Base-by-base conservation (phyloP, 2,329 filamentous ascomycete genomes). In the Pseudogymnoascus sp. region DNA sequence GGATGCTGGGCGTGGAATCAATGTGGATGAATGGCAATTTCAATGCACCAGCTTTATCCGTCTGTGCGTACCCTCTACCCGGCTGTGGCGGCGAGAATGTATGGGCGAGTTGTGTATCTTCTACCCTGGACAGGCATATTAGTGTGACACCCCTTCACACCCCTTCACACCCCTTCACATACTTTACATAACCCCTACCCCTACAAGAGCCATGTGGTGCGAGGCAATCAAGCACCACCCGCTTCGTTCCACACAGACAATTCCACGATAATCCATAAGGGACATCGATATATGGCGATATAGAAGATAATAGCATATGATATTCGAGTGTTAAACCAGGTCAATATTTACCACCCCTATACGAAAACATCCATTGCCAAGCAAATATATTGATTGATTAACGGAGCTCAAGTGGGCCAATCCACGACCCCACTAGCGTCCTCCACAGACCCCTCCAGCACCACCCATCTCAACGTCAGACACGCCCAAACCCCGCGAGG, bases 331-430 rank as follows among this genome's bases (percentile, higher is more conserved):
- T 19, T 23, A 6, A 4, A 23, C 41, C 11, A 45, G 19, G 3
- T n/a, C 41, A 45, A 49, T 49, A 14, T 49, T 49, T 28, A 49
- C 23, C 22, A 25, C 22, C 42, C 42, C 22, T 49, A 25, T 28
- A 52, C 45, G 7, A 52, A 30, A 52, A 16, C 42, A 5, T 39
- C 42, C 45, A 52, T 52, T 14, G 45, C 45, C 45, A 52, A 52
- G 25, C 45, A 52, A 52, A 52, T 52, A 52, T 52, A 52, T 52
- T 52, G 45, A 52, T 52, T 52, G n/a, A n/a, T n/a, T n/a, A 30
- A 52, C 45, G 45, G 45, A 52, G 45, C 45, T 52, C 23, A 30
- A 16, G 45, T 52, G 45, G 45, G 25, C 45, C 45, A 16, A n/a
- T 52, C 45, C 45, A 52, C 45, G 42, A 4, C 42, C 22, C 19